Base-by-base conservation (phyloP, 2,329 filamentous ascomycete species). In the Fusarium sp. region DNA sequence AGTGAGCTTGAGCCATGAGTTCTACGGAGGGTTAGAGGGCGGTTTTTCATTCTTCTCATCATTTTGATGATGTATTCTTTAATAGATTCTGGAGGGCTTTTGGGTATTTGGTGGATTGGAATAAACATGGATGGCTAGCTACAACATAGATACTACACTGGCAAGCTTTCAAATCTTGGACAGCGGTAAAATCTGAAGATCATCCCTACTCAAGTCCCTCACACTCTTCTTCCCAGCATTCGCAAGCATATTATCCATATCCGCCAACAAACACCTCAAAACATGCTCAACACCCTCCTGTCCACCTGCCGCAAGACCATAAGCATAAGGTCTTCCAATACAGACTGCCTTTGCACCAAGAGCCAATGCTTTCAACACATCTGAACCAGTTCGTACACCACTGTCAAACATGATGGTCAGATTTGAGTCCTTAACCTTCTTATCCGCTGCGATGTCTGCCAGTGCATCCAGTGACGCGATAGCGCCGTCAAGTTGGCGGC, bases 201-300 rank as follows among this genome's bases (percentile, higher is more conserved):
- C 75, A 17, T 75, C 70, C 2, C 70, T 61, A 6, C 55, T 36
- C 39, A 77, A 48, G 10, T 77, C 75, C 8, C 20, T 39, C 15
- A 87, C 77, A 24, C 73, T 84, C 78, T 82, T 78, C 62, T 89
- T 87, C 1, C 89, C 89, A 6, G 85, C 81, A 53, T 90, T 79
- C 4, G 86, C 86, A 86, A 91, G 87, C 14, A 83, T 87, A 62
- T 88, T 84, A 77, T 90, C 89, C 22, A 82, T 73, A 54, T 84
- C 82, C 2, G 82, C 82, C 39, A 83, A 63, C 28, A 84, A 56
- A 6, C 88, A 82, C 45, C 81, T 83, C 56, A 89, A 65, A 26
- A 85, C 85, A 86, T 81, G 77, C 88, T 90, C 32, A 81, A 93
- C 91, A 22, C 93, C 84, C 24, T 82, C 79, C 3, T 79, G 79